A percentile compares a stretch with the other conserved stretches of the same genome.
Conservation (phyloP, 371 early-diverging fungal genomes). For the Dinochytrium kinnereticum region DNA sequence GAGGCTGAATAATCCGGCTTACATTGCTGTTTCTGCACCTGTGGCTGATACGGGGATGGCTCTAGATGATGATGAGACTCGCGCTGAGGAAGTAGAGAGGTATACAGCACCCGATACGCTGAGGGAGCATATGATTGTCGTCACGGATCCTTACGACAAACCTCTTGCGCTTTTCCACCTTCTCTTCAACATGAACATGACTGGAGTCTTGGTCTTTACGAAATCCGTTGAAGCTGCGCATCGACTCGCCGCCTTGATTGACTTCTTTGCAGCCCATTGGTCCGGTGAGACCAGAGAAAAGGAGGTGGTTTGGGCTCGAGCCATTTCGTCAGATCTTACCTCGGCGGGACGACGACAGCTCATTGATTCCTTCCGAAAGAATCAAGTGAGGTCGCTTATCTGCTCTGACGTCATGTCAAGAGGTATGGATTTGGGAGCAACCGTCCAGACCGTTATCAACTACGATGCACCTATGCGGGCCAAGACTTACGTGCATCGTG, state of each 20-base stretch:
- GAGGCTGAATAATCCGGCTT: slow-evolving; percentile 62
- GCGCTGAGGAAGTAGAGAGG: slow-evolving; percentile 29
- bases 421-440: slow-evolving; percentile 95
- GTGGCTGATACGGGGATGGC: not conserved
- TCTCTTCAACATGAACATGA: slow-evolving; percentile 65
- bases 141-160: slow-evolving; percentile 33
- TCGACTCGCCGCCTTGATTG: slow-evolving; percentile 71
- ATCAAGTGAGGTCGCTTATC: slow-evolving; percentile 56
- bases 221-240: slow-evolving; percentile 93
- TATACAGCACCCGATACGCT: slow-evolving; percentile 48
- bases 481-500: slow-evolving; percentile 86
- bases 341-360: slow-evolving; percentile 67
- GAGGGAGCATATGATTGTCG: slow-evolving; percentile 44
- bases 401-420: slow-evolving; percentile 87
- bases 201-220: slow-evolving; percentile 86
- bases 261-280: slow-evolving; percentile 72
- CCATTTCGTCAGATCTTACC: slow-evolving; percentile 85
- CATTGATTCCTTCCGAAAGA: slow-evolving; percentile 54
- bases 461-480: slow-evolving; percentile 94
- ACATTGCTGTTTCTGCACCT: slow-evolving; percentile 43
- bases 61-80: not conserved
- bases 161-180: slow-evolving; percentile 65
- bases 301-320: slow-evolving; percentile 81
- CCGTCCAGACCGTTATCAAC: slow-evolving; percentile 96
- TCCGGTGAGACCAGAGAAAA: slow-evolving; percentile 89